Evolutionary conservation across 768 basidiomycete genomes (phyloP).

Genomic region (Ramaria sp.): DNA sequence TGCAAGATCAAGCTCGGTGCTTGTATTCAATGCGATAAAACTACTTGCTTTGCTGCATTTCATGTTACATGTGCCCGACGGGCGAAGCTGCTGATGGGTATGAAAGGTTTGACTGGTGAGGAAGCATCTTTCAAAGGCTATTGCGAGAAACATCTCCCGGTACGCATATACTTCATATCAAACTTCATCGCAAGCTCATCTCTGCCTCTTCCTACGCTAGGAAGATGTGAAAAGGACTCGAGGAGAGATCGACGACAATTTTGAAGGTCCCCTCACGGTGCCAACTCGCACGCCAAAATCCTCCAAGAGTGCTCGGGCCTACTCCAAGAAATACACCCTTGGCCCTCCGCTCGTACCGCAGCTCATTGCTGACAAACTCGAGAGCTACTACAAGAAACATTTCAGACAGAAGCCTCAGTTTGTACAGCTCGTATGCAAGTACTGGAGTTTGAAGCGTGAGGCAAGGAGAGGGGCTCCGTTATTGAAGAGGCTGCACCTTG

Average conservation of each 20-base stretch:
- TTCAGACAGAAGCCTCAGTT: slow-evolving; percentile 73
- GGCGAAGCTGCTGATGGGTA: slow-evolving; percentile 73
- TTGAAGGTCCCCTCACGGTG: not conserved
- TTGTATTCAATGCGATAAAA: slow-evolving; percentile 92
- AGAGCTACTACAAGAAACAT: slow-evolving; percentile 57
- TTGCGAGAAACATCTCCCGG: slow-evolving; percentile 88
- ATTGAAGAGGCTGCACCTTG: slow-evolving; percentile 85
- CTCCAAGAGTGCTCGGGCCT: slow-evolving; percentile 79
- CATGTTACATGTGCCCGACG: slow-evolving; percentile 91
- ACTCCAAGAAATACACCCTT: slow-evolving; percentile 84
- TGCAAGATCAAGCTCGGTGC: slow-evolving; percentile 61
- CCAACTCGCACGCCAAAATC: slow-evolving; percentile 12
- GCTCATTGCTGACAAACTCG: slow-evolving; percentile 70
- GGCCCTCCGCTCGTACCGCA: slow-evolving; percentile 88
- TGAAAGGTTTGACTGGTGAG: slow-evolving; percentile 77
- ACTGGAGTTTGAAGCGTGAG: slow-evolving; percentile 97
- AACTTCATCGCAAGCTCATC: not conserved
- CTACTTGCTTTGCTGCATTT: slow-evolving; percentile 85
- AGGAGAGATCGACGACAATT: not conserved
- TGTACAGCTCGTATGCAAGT: slow-evolving; percentile 68
- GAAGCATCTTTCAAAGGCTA: slow-evolving; percentile 64
- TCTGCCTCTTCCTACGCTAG: not conserved
- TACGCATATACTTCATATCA: slow-evolving; percentile 26
- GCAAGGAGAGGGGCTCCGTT: slow-evolving; percentile 87
- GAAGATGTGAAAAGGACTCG: slow-evolving; percentile 9